A percentile compares a stretch with the other conserved stretches of the same genome.
Evolutionary conservation across 2,329 filamentous ascomycete species (phyloP).

Genomic region (Calonectria pauciramosa): DNA sequence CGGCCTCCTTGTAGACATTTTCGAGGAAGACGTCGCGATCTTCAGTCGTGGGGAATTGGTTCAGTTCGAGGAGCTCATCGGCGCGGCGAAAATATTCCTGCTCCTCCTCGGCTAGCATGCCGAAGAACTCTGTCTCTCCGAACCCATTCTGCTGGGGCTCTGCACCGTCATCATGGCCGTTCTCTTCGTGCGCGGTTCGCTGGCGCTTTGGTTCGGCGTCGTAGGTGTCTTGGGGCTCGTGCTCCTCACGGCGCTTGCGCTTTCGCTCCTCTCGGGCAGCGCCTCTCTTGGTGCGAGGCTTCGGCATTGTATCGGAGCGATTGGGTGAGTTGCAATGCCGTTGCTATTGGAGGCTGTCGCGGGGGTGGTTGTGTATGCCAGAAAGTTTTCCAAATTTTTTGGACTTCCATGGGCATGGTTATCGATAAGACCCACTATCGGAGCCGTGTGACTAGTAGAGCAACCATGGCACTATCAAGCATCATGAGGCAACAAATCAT

Average conservation of each 20-base stretch:
- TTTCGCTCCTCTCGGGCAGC: conserved; percentile 57
- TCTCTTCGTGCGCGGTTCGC: conserved; percentile 39
- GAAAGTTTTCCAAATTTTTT: conserved; percentile 39
- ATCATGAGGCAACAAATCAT: not conserved
- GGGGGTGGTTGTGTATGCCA: conserved; percentile 30
- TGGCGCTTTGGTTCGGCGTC: conserved; percentile 43
- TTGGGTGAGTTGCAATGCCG: conserved; percentile 19
- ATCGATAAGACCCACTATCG: conserved; percentile 37
- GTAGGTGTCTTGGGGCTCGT: conserved; percentile 35
- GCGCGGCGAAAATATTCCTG: conserved; percentile 95
- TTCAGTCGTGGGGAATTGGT: conserved; percentile 85
- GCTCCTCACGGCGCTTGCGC: conserved; percentile 53
- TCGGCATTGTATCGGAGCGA: conserved; percentile 53
- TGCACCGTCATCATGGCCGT: conserved; percentile 41
- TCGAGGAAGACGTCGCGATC: conserved; percentile 80
- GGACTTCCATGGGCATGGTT: not conserved
- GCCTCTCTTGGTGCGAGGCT: conserved; percentile 59
- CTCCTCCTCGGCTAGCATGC: conserved; percentile 91
- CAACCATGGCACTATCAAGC: not conserved
- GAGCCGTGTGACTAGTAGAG: not conserved
- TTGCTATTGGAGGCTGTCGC: conserved; percentile 26
- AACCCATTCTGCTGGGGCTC: conserved; percentile 43
- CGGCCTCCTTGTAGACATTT: conserved; percentile 88
- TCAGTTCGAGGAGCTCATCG: conserved; percentile 89
- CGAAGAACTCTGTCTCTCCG: conserved; percentile 84